Percentiles rank a stretch among this genome's conserved stretches.
These are phyloP conservation scores for Yamadazyma phyllophila DNA, from an alignment of 805 yeast species.

Conservation along the genomic window DNA sequence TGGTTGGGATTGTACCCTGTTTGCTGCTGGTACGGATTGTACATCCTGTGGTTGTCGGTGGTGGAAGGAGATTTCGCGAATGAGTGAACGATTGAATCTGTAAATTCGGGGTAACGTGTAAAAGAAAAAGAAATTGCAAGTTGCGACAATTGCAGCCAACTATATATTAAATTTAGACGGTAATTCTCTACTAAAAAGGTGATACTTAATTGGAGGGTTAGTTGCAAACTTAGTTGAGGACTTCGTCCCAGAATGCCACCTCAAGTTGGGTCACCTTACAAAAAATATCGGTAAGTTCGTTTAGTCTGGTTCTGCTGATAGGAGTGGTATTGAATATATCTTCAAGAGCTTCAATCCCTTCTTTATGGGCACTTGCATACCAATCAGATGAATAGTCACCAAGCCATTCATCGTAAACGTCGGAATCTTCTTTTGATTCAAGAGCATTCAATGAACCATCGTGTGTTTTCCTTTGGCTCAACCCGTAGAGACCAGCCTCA, in stretches of 20 bases:
- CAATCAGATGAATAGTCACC: conserved; percentile 58
- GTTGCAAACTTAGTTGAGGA: conserved; percentile 13
- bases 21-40: conserved; percentile 41
- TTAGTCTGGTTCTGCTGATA: conserved; percentile 44
- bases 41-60: conserved; percentile 23
- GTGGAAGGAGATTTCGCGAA: conserved; percentile 3
- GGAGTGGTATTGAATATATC: conserved; percentile 30
- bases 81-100: background rate
- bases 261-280: conserved; percentile 60
- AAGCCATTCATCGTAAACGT: conserved; percentile 53
- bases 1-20: conserved; percentile 14
- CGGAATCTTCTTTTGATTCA: conserved; percentile 20
- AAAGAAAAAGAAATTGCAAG: background rate
- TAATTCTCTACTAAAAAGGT: too few species aligned
- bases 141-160: background rate
- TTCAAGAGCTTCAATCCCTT: conserved; percentile 52
- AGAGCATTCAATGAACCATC: conserved; percentile 5
- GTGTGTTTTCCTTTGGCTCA: conserved; percentile 2
- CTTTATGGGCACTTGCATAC: conserved; percentile 51
- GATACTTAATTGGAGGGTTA: too few species aligned
- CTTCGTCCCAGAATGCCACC: conserved; percentile 66
- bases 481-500: conserved; percentile 47
- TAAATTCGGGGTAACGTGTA: background rate
- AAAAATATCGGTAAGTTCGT: conserved; percentile 56
- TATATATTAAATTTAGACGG: too few species aligned